Evolutionary conservation across 2,329 filamentous ascomycete species (phyloP), one percentile per base, ranked within the genome.

Genomic region (Neonectria faginata): DNA sequence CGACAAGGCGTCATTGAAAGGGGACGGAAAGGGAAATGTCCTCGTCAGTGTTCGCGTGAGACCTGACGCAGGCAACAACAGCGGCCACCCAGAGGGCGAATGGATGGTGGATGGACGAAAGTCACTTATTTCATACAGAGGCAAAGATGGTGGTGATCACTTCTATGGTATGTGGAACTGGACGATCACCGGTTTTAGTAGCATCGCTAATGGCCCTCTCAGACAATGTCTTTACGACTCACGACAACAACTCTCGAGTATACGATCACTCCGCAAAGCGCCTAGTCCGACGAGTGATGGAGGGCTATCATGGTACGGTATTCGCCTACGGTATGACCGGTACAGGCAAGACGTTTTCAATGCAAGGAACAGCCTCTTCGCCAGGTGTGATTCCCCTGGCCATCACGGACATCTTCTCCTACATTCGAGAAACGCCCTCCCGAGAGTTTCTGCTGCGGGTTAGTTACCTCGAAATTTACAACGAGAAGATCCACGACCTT

Each of bases 301-400:
- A 99, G 82, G 96, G 96, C 45, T 99, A 98, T 78, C 95, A 98
- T 75, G 96, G 95, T 64, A 99, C 96, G 1, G 96, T 99, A 25
- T 98, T 99, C 78, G 95, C 95, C 18, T 99, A 99, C 78, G 96
- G 96, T 76, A 98, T 98, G 94, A 99, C 96, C 4, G 96, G 96
- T 67, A 98, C 96, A 0, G 96, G 96, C 71, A 99, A 99, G 83
- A 99, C 96, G 0, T 99, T 98, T 78, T 98, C 95, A 42, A 99
- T 99, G 96, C 96, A 99, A 82, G 96, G 96, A 72, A 99, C 96
- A 11, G 94, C 94, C 50, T 93, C 92, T 3, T 97, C 94, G 42
- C 96, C 96, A 1, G 96, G 96, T 81, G 96, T 99, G 29, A 99
- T 99, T 60, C 96, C 96, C 7, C 85, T 98, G 42, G 96, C 96